phyloP scores from a whole-genome alignment of 129 eudicot species.

The Smallanthus sonchifolius region DNA sequence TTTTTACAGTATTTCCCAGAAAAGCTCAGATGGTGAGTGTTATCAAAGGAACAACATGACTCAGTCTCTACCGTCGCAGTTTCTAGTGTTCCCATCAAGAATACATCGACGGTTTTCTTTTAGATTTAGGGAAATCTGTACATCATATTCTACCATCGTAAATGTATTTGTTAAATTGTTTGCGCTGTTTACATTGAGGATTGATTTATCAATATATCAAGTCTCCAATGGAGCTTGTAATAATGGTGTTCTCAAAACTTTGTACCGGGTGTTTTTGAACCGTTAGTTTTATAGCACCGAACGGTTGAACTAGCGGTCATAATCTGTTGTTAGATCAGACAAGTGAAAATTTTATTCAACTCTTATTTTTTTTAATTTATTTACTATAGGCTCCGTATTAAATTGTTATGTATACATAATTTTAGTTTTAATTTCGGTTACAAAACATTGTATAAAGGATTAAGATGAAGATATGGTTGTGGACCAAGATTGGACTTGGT shows the following conservation, averaged over 20 bases:
- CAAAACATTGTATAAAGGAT: not conserved
- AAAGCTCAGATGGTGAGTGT: slow-evolving; percentile 57
- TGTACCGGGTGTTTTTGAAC: no score
- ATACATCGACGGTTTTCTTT: not conserved
- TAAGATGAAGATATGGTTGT: not conserved
- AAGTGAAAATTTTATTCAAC: no score
- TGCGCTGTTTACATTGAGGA: not conserved
- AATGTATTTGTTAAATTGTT: not conserved
- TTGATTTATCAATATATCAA: not conserved
- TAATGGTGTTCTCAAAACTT: not conserved
- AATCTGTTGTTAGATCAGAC: no score
- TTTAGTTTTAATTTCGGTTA: no score
- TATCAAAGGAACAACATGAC: not conserved
- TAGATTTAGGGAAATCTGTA: not conserved
- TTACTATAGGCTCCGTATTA: no score
- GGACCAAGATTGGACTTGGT: not conserved
- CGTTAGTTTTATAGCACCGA: no score
- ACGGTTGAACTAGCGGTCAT: no score
- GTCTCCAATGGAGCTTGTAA: not conserved
- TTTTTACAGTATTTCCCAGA: slow-evolving; percentile 56
- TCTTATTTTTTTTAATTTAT: no score
- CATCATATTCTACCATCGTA: not conserved
- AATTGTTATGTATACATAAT: no score
- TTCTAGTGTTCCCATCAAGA: not conserved
- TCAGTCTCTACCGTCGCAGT: not conserved